These are phyloP conservation scores for Perkinsus olseni DNA, from an alignment of 169 alveolate species.

Conservation along the genomic window DNA sequence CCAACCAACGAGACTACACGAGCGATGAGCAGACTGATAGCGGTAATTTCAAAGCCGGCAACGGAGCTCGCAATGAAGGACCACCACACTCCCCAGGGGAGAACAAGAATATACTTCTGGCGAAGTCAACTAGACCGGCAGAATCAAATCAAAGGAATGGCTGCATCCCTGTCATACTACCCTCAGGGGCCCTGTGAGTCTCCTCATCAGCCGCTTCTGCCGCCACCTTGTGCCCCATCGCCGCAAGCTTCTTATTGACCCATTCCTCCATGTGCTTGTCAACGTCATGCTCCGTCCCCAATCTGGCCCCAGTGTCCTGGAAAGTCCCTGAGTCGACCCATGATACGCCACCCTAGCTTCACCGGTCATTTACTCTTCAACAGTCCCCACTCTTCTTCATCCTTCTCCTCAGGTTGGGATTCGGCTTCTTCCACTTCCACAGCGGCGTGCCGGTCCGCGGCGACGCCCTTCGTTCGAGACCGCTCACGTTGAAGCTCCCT, in stretches of 20 bases:
- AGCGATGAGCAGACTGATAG: neutral
- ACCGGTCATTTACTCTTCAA: neutral
- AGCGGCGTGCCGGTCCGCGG: neutral
- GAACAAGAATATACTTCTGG: too few species aligned
- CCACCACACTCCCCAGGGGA: too few species aligned
- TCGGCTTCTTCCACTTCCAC: neutral
- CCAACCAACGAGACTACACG: too few species aligned
- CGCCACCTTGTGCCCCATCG: neutral
- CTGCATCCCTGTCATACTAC: neutral
- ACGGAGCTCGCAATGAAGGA: too few species aligned
- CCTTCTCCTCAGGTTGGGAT: neutral
- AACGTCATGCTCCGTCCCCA: neutral
- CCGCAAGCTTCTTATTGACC: neutral
- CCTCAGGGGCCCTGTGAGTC: neutral
- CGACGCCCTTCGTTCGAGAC: neutral
- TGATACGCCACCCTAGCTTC: too few species aligned
- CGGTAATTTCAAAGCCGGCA: neutral
- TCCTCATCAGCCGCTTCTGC: neutral
- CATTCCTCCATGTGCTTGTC: neutral
- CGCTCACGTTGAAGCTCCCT: neutral
- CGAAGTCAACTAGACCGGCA: too few species aligned
- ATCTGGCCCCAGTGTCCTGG: neutral
- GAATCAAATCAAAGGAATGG: neutral
- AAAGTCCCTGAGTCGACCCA: neutral
- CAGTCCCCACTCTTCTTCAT: neutral